phyloP scores from a whole-genome alignment of 2,329 filamentous ascomycete species.

The Trichothecium sympodiale region DNA sequence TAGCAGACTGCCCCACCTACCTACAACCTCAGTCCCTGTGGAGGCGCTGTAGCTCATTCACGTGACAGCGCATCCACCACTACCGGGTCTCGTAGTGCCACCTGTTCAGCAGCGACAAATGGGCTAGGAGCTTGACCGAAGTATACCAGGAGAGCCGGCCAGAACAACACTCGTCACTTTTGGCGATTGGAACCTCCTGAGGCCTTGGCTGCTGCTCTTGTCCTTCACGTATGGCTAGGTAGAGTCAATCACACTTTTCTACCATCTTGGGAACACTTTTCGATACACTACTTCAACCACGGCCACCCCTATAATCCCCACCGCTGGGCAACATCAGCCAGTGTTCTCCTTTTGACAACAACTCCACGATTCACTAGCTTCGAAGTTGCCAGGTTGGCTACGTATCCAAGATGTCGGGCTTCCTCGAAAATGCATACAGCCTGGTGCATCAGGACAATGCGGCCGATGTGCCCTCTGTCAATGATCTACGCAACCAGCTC shows the following conservation, averaged over 20 bases:
- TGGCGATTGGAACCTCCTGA: background rate
- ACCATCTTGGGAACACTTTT: background rate
- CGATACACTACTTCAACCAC: slow-evolving; percentile 10
- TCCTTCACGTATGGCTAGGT: slow-evolving; percentile 17
- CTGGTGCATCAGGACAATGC: slow-evolving; percentile 96
- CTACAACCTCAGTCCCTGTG: no score
- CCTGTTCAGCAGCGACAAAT: slow-evolving; percentile 28
- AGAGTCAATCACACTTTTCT: slow-evolving; percentile 5
- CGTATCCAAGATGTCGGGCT: slow-evolving; percentile 65
- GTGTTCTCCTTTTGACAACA: slow-evolving; percentile 4
- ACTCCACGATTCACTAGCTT: slow-evolving; percentile 3
- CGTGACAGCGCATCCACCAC: slow-evolving; percentile 15
- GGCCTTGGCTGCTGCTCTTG: slow-evolving; percentile 17
- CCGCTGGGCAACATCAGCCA: slow-evolving; percentile 13
- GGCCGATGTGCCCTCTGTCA: slow-evolving; percentile 79
- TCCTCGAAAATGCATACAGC: slow-evolving; percentile 91
- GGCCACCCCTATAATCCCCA: slow-evolving; percentile 21
- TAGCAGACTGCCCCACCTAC: no score
- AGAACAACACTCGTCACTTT: slow-evolving; percentile 11
- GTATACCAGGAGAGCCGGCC: slow-evolving; percentile 15
- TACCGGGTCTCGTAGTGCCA: slow-evolving; percentile 23
- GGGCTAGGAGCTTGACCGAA: slow-evolving; percentile 18
- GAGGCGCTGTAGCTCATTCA: slow-evolving; percentile 12
- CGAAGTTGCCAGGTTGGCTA: background rate
- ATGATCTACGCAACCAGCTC: slow-evolving; percentile 84